These are phyloP conservation scores for Mycena vitilis DNA, from an alignment of 768 basidiomycete species.

Conservation along the genomic window DNA sequence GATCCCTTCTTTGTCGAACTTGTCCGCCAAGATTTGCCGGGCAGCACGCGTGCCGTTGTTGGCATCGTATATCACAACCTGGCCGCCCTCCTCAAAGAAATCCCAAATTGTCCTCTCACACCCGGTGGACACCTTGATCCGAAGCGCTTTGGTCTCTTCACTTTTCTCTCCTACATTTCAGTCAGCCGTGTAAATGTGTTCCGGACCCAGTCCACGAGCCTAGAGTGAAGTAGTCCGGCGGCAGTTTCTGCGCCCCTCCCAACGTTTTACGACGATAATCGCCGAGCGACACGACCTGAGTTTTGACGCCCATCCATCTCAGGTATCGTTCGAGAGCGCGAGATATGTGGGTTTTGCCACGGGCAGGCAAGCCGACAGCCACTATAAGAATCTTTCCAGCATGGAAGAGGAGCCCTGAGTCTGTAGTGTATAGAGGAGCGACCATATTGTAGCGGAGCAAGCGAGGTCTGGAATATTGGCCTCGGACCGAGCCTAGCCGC, in stretches of 20 bases:
- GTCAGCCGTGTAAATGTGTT: conserved; percentile 5
- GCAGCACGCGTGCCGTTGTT: conserved; percentile 86
- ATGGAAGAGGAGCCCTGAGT: conserved; percentile 86
- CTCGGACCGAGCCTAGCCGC: not conserved
- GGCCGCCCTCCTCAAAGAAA: conserved; percentile 88
- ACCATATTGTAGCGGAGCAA: conserved; percentile 65
- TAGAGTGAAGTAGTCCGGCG: conserved; percentile 91
- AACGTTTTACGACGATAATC: conserved; percentile 93
- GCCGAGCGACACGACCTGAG: conserved; percentile 92
- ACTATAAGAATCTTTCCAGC: conserved; percentile 96
- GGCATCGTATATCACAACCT: conserved; percentile 98
- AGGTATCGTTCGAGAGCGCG: conserved; percentile 96
- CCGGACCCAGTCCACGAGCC: conserved; percentile 54
- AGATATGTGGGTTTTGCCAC: conserved; percentile 97
- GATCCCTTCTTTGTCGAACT: conserved; percentile 86
- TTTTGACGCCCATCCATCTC: conserved; percentile 98
- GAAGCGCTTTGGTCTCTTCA: conserved; percentile 80
- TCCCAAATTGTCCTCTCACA: conserved; percentile 92
- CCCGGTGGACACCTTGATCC: conserved; percentile 80
- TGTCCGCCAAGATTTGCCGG: conserved; percentile 81
- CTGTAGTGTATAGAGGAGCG: conserved; percentile 96
- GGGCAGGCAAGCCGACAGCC: conserved; percentile 92
- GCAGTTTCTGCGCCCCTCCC: conserved; percentile 89
- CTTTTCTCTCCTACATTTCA: conserved; percentile 73
- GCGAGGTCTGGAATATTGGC: too few species aligned